Percentiles rank a stretch among this genome's conserved stretches.
Conservation (phyloP, 176 grass and related monocot genomes). For the Hsuehochloa calcarea region DNA sequence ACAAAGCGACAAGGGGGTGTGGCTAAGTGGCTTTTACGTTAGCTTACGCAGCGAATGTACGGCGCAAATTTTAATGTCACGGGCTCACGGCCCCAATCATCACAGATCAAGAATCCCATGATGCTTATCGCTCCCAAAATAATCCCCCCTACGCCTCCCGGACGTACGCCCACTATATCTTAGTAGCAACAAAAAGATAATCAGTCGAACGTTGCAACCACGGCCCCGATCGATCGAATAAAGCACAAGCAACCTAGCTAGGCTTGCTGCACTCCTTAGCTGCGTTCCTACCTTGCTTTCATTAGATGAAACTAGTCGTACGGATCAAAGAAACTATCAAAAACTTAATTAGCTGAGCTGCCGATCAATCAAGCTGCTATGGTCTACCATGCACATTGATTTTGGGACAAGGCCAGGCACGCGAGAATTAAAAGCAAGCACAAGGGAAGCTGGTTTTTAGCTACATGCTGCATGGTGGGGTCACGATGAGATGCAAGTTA, state of each 20-base stretch:
- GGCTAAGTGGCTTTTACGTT: conserved; percentile 41
- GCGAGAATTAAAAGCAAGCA: conserved; percentile 31
- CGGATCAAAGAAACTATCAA: not conserved
- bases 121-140: conserved; percentile 29
- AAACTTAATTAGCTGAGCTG: not conserved
- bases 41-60: conserved; percentile 27
- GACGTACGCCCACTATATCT: conserved; percentile 24
- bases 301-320: not conserved
- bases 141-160: not conserved
- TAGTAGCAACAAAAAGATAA: conserved; percentile 26
- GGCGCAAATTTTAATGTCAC: conserved; percentile 22
- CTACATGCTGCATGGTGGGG: not conserved
- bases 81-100: conserved; percentile 36
- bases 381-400: conserved; percentile 35
- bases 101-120: conserved; percentile 53
- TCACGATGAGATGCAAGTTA: not conserved
- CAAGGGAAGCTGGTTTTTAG: conserved; percentile 11
- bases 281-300: not conserved
- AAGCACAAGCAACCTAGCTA: conserved; percentile 20
- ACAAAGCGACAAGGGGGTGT: conserved; percentile 24
- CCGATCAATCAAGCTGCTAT: not conserved
- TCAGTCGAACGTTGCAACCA: conserved; percentile 25
- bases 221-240: conserved; percentile 18
- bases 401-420: conserved; percentile 20
- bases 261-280: not conserved